Evolutionary conservation across 1,284 basidiomycete species (phyloP).

Genomic region (Apiotrichum sp.): DNA sequence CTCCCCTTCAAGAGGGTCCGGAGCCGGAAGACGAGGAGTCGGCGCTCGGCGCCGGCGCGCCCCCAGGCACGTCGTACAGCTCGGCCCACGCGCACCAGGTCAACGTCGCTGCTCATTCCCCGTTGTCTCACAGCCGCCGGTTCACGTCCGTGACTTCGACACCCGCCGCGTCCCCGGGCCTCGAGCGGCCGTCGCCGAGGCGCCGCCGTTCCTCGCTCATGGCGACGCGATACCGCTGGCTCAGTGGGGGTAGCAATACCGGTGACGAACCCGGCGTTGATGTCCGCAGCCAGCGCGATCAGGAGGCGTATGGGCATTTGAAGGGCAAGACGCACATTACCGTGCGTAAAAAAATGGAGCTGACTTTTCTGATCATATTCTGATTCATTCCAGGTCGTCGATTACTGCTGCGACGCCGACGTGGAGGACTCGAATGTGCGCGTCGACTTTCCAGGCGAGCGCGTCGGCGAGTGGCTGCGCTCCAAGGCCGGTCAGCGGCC

Average conservation of each 20-base stretch:
- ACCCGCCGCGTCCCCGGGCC: no score
- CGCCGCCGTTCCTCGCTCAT: no score
- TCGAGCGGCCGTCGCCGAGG: no score
- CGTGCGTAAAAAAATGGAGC: slow-evolving; percentile 15
- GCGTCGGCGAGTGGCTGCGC: slow-evolving; percentile 40
- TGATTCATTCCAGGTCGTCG: slow-evolving; percentile 33
- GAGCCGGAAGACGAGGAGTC: neutral
- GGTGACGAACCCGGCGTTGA: slow-evolving; percentile 47
- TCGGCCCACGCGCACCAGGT: neutral
- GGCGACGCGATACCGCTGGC: slow-evolving; percentile 26
- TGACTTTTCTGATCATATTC: neutral
- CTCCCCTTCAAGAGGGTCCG: neutral
- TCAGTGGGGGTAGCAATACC: slow-evolving; percentile 29
- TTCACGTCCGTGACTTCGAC: no score
- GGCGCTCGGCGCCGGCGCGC: neutral
- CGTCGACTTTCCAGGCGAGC: slow-evolving; percentile 39
- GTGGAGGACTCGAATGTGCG: slow-evolving; percentile 36
- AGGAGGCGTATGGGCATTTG: slow-evolving; percentile 38
- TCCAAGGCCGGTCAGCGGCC: slow-evolving; percentile 29
- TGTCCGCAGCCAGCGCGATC: slow-evolving; percentile 37
- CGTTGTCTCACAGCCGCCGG: no score
- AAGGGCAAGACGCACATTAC: slow-evolving; percentile 29
- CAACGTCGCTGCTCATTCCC: neutral
- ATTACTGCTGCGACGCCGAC: slow-evolving; percentile 38
- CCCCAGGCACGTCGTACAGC: neutral